Evolutionary conservation across 176 grass and related monocot species (phyloP), one percentile per base, ranked within the genome.

Genomic region (Pontederia paniculata): DNA sequence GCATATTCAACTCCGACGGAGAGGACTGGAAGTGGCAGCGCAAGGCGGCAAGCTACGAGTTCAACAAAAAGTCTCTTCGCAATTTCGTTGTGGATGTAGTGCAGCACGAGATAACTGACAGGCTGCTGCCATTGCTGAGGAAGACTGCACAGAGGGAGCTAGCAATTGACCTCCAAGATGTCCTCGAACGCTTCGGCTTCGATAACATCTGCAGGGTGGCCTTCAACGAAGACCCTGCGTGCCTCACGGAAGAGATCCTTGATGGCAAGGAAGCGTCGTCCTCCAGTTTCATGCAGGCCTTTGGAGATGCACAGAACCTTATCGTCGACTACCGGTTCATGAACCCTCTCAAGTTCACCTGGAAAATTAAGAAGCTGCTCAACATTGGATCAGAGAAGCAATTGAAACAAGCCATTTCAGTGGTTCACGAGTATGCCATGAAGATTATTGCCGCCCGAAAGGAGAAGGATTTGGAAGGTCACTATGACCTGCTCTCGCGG

Each of bases 151-250:
- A n/a, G n/a, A 9, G 9, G 4, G 17, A 54, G 16, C 16, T 9
- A 9, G 20, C 51, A 5, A 9, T 54, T 9, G 51, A 54, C n/a
- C 51, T 54, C n/a, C 51, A 54, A 9, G n/a, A 54, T 9, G 16
- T 54, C 17, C 51, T 54, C 51, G 51, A 21, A 19, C 51, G 51
- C 51, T 84, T 81, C 63, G 73, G 54, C 10, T 81, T 86, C 43
- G 83, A 87, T 42, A 87, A 60, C 56, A 87, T 87, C 48, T 87
- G 83, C 23, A 50, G 42, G 21, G 83, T 87, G 5, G 62, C 69
- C 44, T 78, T 68, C 51, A 54, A 54, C 16, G 51, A 54, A 19
- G 51, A 54, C n/a, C 51, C 51, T 16, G 51, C 14, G 9, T 54
- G 51, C 9, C 51, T 54, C 16, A 19, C 51, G 17, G 6, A 18